Evolutionary conservation across 129 eudicot genomes (phyloP).

Genomic region (Flaveria brownii): DNA sequence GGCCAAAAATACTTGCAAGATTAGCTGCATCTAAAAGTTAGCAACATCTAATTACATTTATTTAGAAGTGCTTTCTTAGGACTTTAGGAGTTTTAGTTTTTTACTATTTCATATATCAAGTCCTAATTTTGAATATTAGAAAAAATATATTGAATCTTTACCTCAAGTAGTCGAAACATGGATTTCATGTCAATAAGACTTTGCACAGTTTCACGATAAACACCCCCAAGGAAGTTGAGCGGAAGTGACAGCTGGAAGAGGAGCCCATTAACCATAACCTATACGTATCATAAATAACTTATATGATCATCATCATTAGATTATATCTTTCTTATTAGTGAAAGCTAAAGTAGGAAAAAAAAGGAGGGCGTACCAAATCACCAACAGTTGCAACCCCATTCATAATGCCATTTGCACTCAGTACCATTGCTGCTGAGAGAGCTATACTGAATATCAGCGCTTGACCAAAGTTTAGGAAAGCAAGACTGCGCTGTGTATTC

Average conservation of each 20-base stretch:
- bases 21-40: slow-evolving; percentile 1
- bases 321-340: slow-evolving; percentile 2
- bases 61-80: not conserved
- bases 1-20: not conserved
- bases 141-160: slow-evolving; percentile 27
- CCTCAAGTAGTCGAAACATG: slow-evolving; percentile 96
- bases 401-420: slow-evolving; percentile 82
- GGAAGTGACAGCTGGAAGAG: slow-evolving; percentile 99
- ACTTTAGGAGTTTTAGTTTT: not conserved
- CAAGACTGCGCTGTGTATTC: slow-evolving; percentile 91
- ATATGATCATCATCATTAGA: slow-evolving; percentile 11
- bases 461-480: slow-evolving; percentile 89
- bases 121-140: not conserved
- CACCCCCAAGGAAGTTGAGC: slow-evolving; percentile 93
- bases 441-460: slow-evolving; percentile 79
- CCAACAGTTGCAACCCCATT: slow-evolving; percentile 84
- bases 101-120: not conserved
- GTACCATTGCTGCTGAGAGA: slow-evolving; percentile 86
- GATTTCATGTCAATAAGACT: slow-evolving; percentile 95
- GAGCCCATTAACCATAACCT: slow-evolving; percentile 99
- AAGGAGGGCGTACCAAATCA: slow-evolving; percentile 66
- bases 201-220: slow-evolving; percentile 92
- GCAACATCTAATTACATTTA: not conserved
- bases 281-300: slow-evolving; percentile 11
- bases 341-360: slow-evolving; percentile 11